phyloP scores from a whole-genome alignment of 805 yeast genomes.

The Komagataella mondaviorum region DNA sequence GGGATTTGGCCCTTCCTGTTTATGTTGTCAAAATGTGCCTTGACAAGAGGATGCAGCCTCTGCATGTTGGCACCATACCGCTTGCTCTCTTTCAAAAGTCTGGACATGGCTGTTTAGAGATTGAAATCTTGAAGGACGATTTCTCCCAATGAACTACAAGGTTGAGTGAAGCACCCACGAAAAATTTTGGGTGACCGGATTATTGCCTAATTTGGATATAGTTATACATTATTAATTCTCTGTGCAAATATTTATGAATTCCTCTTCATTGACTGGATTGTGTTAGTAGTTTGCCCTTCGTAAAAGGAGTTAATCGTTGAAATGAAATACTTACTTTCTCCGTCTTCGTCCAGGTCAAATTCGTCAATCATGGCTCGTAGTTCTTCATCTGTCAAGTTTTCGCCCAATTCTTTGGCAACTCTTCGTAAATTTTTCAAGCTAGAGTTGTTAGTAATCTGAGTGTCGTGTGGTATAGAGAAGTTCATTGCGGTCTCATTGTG shows the following conservation, averaged over 20 bases:
- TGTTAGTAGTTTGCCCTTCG: constrained; percentile 15
- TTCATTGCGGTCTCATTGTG: neutral
- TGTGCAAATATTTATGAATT: constrained; percentile 78
- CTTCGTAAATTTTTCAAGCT: constrained; percentile 67
- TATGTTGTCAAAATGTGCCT: constrained; percentile 10
- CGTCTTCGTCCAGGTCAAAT: constrained; percentile 92
- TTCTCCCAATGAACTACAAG: neutral
- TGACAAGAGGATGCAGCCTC: neutral
- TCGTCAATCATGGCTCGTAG: constrained; percentile 95
- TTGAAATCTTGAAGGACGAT: neutral
- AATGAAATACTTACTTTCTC: constrained; percentile 45
- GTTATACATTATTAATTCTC: constrained; percentile 28
- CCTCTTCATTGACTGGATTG: constrained; percentile 57
- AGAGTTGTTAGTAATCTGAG: constrained; percentile 1
- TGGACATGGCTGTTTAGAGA: neutral
- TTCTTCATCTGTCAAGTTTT: constrained; percentile 84
- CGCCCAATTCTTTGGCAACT: constrained; percentile 89
- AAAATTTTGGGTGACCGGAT: neutral
- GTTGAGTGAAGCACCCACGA: neutral
- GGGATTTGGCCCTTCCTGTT: constrained; percentile 17
- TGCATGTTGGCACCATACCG: constrained; percentile 1
- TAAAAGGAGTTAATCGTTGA: neutral
- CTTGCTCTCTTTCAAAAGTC: neutral
- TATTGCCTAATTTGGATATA: neutral
- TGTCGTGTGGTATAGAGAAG: neutral